Conservation (phyloP, 73 alveolate species). For the Tetrahymena elliotti region DNA sequence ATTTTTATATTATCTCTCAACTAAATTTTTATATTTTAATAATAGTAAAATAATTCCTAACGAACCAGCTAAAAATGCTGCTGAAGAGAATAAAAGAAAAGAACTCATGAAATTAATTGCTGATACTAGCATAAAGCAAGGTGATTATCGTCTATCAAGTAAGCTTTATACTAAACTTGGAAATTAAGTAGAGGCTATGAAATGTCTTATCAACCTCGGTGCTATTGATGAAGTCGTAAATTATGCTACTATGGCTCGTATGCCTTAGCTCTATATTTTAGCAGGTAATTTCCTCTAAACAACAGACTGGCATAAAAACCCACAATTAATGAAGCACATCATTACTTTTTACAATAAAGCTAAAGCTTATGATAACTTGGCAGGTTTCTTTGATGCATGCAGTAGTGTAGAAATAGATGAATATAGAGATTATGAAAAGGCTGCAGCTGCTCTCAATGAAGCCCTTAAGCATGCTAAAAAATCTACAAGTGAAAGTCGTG, state of each 20-base stretch:
- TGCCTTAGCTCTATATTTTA: slow-evolving; percentile 83
- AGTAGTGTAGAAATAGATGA: slow-evolving; percentile 93
- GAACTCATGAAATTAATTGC: slow-evolving; percentile 79
- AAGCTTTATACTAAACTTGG: slow-evolving; percentile 86
- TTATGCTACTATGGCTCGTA: slow-evolving; percentile 90
- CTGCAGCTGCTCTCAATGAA: slow-evolving; percentile 89
- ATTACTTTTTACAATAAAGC: slow-evolving; percentile 90
- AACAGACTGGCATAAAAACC: slow-evolving; percentile 93
- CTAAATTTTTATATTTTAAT: background rate
- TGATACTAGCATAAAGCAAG: slow-evolving; percentile 77
- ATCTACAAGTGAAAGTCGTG: slow-evolving; percentile 65
- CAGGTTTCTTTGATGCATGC: slow-evolving; percentile 85
- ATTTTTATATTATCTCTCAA: background rate
- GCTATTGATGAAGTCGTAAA: slow-evolving; percentile 82
- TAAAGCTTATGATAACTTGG: slow-evolving; percentile 87
- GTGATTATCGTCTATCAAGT: slow-evolving; percentile 85
- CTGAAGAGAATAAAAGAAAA: slow-evolving; percentile 70
- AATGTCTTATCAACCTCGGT: slow-evolving; percentile 82
- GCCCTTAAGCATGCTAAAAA: slow-evolving; percentile 85
- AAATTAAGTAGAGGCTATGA: slow-evolving; percentile 90
- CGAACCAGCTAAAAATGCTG: slow-evolving; percentile 53
- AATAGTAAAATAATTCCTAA: slow-evolving; percentile 37
- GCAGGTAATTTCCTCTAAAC: slow-evolving; percentile 92
- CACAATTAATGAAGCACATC: slow-evolving; percentile 89
- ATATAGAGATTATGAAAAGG: slow-evolving; percentile 91